Evolutionary conservation across 495 filamentous ascomycete species (phyloP).

Genomic region (Neurospora tetraspora): DNA sequence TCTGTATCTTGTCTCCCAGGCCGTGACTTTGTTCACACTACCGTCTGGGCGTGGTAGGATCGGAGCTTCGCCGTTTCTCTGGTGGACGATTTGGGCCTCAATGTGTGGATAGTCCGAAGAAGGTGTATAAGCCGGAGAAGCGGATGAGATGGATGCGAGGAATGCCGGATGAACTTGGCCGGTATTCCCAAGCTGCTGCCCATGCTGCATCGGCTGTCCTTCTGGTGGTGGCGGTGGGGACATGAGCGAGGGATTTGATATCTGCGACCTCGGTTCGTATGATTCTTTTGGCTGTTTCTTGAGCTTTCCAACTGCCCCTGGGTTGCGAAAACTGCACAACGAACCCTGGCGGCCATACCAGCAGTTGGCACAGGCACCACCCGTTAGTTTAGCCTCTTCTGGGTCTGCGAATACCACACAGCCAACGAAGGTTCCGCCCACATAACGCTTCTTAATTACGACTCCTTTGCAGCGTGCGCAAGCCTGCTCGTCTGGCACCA

Average conservation of each 20-base stretch:
- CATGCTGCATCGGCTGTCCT: background rate
- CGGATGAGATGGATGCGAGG: background rate
- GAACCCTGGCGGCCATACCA: slow-evolving; percentile 15
- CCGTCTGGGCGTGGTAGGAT: background rate
- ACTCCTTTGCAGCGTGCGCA: slow-evolving; percentile 10
- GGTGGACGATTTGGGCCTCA: background rate
- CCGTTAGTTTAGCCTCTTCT: background rate
- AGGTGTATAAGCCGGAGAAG: background rate
- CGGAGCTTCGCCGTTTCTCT: background rate
- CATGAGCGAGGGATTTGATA: background rate
- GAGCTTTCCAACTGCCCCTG: background rate
- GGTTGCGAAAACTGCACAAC: slow-evolving; percentile 7
- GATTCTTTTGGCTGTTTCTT: background rate
- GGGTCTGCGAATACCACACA: slow-evolving; percentile 8
- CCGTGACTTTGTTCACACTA: background rate
- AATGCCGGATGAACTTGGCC: background rate
- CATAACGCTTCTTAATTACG: background rate
- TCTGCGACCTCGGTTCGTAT: background rate
- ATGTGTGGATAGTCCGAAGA: background rate
- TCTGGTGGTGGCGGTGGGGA: background rate
- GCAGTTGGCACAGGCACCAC: slow-evolving; percentile 16
- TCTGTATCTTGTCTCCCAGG: slow-evolving; percentile 11
- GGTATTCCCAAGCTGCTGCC: background rate
- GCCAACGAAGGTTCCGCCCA: background rate
- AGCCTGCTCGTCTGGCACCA: background rate